Base-by-base conservation (phyloP, 1,139 yeast genomes). In the Groenewaldozyma sp. region DNA sequence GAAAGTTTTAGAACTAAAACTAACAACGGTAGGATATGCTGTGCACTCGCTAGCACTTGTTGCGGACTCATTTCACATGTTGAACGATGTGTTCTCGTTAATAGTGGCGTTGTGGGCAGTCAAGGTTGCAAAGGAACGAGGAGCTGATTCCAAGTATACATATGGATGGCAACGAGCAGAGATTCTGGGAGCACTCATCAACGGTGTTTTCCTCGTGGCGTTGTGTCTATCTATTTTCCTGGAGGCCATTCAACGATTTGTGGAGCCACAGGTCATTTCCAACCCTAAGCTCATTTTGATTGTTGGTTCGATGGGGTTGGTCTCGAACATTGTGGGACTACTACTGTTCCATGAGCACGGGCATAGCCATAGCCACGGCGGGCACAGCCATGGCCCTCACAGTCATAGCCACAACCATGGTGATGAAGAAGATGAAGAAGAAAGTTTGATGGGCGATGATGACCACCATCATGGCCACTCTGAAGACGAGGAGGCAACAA, bases 151-250 rank as follows among this genome's bases (percentile, higher is more conserved):
- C 3, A 77, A 76, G 46, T 88, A 83, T 62, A 88, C 96, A 3
- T 88, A 88, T 55, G 97, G 96, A 10, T 84, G 95, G 94, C 94
- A 84, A 63, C 72, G 96, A 55, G 97, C 96, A 4, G 97, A 84
- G 64, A 88, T 87, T 48, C 71, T 86, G 52, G 98, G 97, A 78
- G 98, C 98, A 3, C 70, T 91, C 45, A 74, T 91, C 51, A 91
- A 91, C 56, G 95, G 96, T 2, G 96, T 91, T 11, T 91, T 91
- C 53, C 64, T 91, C 48, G 68, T 91, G 48, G 98, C 97, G 0
- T 71, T 91, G 49, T 91, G 98, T 60, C 80, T 91, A 59, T 80
- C 95, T 31, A 91, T 91, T 55, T 75, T 86, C 53, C 76, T 91
- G 48, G 98, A 91, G 62, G 96, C 98, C 11, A 66, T 91, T 45